A percentile compares a stretch with the other conserved stretches of the same genome.
Conservation (phyloP, 2,329 filamentous ascomycete genomes). For the Colletotrichum cuscutae region DNA sequence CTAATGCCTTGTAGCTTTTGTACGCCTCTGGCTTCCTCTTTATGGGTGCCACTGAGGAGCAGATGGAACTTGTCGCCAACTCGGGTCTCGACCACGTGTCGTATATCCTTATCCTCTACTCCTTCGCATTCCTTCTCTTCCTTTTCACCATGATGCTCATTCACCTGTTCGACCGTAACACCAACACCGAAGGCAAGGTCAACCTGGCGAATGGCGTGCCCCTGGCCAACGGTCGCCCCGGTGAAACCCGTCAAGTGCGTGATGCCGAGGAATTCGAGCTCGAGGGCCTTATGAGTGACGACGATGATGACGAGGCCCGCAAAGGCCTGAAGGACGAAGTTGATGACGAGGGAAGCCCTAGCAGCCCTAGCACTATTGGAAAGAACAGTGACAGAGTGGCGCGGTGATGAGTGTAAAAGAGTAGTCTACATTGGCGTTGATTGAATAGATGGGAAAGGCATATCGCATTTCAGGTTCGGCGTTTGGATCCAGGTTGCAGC, state of each 20-base stretch:
- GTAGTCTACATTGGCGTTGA: background rate
- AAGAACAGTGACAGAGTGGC: slow-evolving; percentile 54
- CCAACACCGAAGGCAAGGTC: slow-evolving; percentile 51
- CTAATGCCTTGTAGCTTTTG: slow-evolving; percentile 70
- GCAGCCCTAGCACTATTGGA: slow-evolving; percentile 54
- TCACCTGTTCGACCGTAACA: slow-evolving; percentile 78
- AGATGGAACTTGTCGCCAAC: slow-evolving; percentile 81
- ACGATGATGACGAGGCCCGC: slow-evolving; percentile 70
- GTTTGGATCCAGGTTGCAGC: slow-evolving; percentile 23
- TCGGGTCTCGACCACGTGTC: slow-evolving; percentile 88
- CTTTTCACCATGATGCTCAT: slow-evolving; percentile 91
- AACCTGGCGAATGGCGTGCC: slow-evolving; percentile 49
- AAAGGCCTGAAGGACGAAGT: slow-evolving; percentile 76
- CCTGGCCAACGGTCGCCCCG: slow-evolving; percentile 44
- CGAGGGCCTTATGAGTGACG: slow-evolving; percentile 83
- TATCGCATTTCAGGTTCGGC: slow-evolving; percentile 25
- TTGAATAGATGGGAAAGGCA: slow-evolving; percentile 26
- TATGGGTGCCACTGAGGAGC: slow-evolving; percentile 97
- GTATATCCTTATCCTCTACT: slow-evolving; percentile 92
- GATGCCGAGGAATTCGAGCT: slow-evolving; percentile 91
- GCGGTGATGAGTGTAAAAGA: slow-evolving; percentile 8
- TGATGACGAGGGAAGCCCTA: slow-evolving; percentile 63
- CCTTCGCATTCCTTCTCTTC: slow-evolving; percentile 89
- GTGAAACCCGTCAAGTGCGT: slow-evolving; percentile 67
- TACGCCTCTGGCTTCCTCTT: slow-evolving; percentile 95